phyloP scores from a whole-genome alignment of 257 asterid species.

The Coffea eugenioides region DNA sequence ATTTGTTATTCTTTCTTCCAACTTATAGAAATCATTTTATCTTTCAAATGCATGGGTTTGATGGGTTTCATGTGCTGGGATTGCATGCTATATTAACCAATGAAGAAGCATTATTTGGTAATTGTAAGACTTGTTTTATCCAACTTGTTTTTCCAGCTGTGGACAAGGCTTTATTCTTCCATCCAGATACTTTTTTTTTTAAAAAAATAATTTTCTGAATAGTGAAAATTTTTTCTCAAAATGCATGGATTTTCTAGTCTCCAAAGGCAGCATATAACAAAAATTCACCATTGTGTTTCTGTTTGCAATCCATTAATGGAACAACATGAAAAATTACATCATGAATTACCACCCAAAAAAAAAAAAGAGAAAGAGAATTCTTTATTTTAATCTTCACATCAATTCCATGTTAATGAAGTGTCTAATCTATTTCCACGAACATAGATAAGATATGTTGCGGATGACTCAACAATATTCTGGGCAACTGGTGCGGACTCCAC shows the following conservation, averaged over 20 bases:
- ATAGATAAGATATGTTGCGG: conserved; percentile 79
- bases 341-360: neutral
- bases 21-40: conserved; percentile 1
- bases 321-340: neutral
- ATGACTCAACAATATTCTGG: conserved; percentile 96
- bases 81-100: neutral
- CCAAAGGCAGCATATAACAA: neutral
- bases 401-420: neutral
- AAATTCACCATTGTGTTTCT: neutral
- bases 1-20: conserved; percentile 12
- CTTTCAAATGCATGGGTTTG: neutral
- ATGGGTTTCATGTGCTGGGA: neutral
- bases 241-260: neutral
- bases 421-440: conserved; percentile 2
- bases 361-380: neutral
- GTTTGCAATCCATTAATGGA: neutral
- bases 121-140: neutral
- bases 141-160: neutral
- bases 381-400: neutral
- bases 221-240: neutral
- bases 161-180: neutral
- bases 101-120: neutral
- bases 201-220: too few relatives aligned
- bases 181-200: neutral
- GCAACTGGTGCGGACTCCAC: conserved; percentile 61